Conservation (phyloP, 768 basidiomycete species). For the Austroboletus festivus region DNA sequence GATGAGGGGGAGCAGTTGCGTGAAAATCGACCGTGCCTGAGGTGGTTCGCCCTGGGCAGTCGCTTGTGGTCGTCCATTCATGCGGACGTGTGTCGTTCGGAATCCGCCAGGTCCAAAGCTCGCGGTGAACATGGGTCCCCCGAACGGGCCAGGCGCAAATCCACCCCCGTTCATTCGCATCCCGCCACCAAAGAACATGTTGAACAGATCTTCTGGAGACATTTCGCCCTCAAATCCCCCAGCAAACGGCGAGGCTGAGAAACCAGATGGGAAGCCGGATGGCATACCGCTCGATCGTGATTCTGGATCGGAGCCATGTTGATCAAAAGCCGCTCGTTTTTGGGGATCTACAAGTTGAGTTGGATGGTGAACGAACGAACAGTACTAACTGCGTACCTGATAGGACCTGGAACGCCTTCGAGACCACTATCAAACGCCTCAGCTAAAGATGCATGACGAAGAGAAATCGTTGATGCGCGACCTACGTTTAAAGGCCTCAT, state of each 20-base stretch:
- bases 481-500: constrained; percentile 96
- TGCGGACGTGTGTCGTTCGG: constrained; percentile 57
- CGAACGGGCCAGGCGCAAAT: constrained; percentile 53
- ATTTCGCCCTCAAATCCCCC: constrained; percentile 76
- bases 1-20: constrained; percentile 82
- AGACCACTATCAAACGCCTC: constrained; percentile 67
- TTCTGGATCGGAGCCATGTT: constrained; percentile 85
- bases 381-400: constrained; percentile 49
- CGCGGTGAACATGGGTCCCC: constrained; percentile 63
- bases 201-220: constrained; percentile 94
- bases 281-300: constrained; percentile 72
- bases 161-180: constrained; percentile 42
- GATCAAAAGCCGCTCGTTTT: constrained; percentile 85
- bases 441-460: background rate
- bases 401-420: constrained; percentile 94
- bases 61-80: constrained; percentile 36
- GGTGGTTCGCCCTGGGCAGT: constrained; percentile 38
- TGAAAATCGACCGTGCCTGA: constrained; percentile 55
- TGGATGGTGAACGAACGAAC: constrained; percentile 1
- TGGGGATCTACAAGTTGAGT: constrained; percentile 58
- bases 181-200: constrained; percentile 92
- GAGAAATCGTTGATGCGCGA: constrained; percentile 13
- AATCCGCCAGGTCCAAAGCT: constrained; percentile 84
- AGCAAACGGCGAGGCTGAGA: constrained; percentile 48
- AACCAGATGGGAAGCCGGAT: constrained; percentile 47